phyloP scores from a whole-genome alignment of 192 early-diverging fungal genomes.

The Allomyces macrogynus region DNA sequence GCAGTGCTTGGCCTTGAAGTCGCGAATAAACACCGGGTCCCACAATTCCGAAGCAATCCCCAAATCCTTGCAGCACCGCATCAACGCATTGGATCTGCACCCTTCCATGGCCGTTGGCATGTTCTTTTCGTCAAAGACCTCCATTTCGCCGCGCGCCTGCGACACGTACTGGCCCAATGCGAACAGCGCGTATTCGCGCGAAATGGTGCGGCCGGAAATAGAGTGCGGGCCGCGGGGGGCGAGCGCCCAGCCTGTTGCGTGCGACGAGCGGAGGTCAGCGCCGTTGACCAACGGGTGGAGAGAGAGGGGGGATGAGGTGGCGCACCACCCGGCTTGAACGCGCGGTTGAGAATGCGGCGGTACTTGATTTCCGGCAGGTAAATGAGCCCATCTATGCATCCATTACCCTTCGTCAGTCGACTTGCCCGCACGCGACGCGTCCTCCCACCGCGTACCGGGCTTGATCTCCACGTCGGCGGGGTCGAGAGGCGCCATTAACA shows the following conservation, averaged over 20 bases:
- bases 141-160: slow-evolving; percentile 84
- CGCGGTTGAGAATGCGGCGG: slow-evolving; percentile 79
- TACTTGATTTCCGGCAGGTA: slow-evolving; percentile 97
- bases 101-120: slow-evolving; percentile 72
- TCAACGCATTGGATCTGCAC: slow-evolving; percentile 77
- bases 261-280: neutral
- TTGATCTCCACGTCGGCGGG: slow-evolving; percentile 77
- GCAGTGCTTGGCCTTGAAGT: slow-evolving; percentile 67
- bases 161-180: slow-evolving; percentile 74
- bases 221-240: slow-evolving; percentile 79
- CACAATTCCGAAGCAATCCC: slow-evolving; percentile 79
- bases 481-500: slow-evolving; percentile 48
- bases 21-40: slow-evolving; percentile 72
- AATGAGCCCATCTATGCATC: slow-evolving; percentile 52
- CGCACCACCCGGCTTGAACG: slow-evolving; percentile 78
- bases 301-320: neutral
- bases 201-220: slow-evolving; percentile 49
- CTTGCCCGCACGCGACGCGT: neutral
- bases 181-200: slow-evolving; percentile 80
- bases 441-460: slow-evolving; percentile 32
- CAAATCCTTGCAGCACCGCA: slow-evolving; percentile 94
- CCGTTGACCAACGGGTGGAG: too few species aligned
- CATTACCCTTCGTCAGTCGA: neutral
- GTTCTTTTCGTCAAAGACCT: slow-evolving; percentile 55
- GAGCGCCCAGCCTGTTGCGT: slow-evolving; percentile 43